These are phyloP conservation scores for Pythium periplocum DNA, from an alignment of 352 stramenopile species.

Conservation along the genomic window DNA sequence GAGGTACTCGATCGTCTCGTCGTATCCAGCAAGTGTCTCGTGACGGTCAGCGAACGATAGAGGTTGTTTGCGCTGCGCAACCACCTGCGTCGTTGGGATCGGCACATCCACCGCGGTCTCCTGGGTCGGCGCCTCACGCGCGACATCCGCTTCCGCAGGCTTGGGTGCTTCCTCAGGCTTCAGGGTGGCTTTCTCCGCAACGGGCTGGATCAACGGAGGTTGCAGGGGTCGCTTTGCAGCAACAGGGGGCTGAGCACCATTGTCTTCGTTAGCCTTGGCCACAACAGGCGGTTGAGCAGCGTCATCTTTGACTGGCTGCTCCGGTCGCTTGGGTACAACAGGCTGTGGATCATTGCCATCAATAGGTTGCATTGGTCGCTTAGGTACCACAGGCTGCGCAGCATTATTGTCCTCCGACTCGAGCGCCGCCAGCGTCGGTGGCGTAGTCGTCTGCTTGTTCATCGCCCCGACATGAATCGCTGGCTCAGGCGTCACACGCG, in stretches of 20 bases:
- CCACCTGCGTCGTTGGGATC: background rate
- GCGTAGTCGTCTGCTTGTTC: background rate
- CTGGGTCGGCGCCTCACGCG: background rate
- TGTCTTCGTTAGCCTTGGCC: background rate
- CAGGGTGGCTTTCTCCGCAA: background rate
- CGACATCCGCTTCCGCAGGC: background rate
- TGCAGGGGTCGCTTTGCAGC: background rate
- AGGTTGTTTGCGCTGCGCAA: conserved; percentile 1
- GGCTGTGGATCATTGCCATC: background rate
- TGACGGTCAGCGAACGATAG: conserved; percentile 36
- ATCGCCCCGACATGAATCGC: conserved; percentile 10
- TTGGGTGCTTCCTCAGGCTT: background rate
- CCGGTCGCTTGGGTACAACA: background rate
- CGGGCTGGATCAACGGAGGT: background rate
- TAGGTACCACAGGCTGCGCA: too few relatives aligned
- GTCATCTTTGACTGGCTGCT: background rate
- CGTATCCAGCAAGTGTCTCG: conserved; percentile 38
- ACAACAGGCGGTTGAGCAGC: background rate
- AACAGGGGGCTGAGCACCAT: background rate
- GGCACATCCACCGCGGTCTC: background rate
- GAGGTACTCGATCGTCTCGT: conserved; percentile 42
- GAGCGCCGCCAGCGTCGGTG: too few relatives aligned
- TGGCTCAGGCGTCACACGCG: background rate
- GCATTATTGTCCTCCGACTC: too few relatives aligned
- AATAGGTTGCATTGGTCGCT: background rate